phyloP scores from a whole-genome alignment of 805 yeast species.

The Grigorovia humatica region DNA sequence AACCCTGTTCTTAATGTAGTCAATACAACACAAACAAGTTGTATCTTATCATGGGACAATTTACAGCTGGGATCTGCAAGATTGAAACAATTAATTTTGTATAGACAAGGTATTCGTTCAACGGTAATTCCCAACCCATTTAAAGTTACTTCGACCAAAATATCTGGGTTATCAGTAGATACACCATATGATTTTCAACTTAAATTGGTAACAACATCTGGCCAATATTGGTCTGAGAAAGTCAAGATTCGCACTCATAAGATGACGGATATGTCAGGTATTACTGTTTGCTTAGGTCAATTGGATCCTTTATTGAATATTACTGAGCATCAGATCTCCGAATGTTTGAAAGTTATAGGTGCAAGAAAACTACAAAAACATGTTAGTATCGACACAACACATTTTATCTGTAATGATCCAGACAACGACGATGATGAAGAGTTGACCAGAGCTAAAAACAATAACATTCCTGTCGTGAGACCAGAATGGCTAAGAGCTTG shows the following conservation, averaged over 20 bases:
- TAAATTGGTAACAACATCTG: slow-evolving; percentile 80
- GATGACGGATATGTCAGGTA: slow-evolving; percentile 92
- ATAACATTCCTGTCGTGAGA: slow-evolving; percentile 85
- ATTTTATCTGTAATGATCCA: slow-evolving; percentile 49
- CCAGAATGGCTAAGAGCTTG: slow-evolving; percentile 98
- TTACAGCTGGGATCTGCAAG: slow-evolving; percentile 74
- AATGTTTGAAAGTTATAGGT: slow-evolving; percentile 58
- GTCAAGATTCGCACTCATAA: slow-evolving; percentile 76
- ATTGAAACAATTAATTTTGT: slow-evolving; percentile 64
- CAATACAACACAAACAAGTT: slow-evolving; percentile 87
- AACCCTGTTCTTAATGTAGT: slow-evolving; percentile 57
- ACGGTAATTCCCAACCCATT: slow-evolving; percentile 81
- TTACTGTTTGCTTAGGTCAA: slow-evolving; percentile 82
- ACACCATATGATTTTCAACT: slow-evolving; percentile 70
- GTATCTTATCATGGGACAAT: slow-evolving; percentile 91
- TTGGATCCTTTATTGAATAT: slow-evolving; percentile 46
- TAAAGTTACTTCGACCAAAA: slow-evolving; percentile 67
- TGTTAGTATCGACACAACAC: slow-evolving; percentile 88
- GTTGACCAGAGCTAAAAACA: slow-evolving; percentile 67
- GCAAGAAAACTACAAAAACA: slow-evolving; percentile 67
- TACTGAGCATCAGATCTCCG: slow-evolving; percentile 46
- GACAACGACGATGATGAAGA: slow-evolving; percentile 34
- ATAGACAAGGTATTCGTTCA: slow-evolving; percentile 49
- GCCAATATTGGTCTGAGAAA: slow-evolving; percentile 60
- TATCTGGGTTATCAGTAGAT: slow-evolving; percentile 87